phyloP scores from a whole-genome alignment of 768 basidiomycete genomes.

The Naganishia kalamii region DNA sequence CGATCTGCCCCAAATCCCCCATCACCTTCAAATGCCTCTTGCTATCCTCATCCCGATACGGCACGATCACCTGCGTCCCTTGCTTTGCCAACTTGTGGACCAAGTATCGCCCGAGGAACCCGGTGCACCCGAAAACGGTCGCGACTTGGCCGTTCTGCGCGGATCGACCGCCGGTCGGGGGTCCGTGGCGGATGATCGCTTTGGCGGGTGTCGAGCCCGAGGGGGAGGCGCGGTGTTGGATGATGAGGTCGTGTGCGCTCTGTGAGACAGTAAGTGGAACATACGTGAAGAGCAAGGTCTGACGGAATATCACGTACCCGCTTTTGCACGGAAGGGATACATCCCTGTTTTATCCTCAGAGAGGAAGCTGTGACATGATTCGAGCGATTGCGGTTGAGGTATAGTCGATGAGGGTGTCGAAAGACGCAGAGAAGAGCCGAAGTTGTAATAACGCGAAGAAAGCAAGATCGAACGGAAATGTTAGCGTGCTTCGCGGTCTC shows the following conservation, averaged over 20 bases:
- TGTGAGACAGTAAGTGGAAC: slow-evolving; percentile 11
- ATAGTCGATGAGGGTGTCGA: too few relatives aligned
- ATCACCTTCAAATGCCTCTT: slow-evolving; percentile 81
- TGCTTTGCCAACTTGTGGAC: slow-evolving; percentile 82
- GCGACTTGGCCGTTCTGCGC: slow-evolving; percentile 83
- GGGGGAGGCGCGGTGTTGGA: slow-evolving; percentile 27
- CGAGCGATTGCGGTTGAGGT: too few relatives aligned
- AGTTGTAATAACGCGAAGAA: too few relatives aligned
- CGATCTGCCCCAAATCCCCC: slow-evolving; percentile 95
- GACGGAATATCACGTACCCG: not conserved
- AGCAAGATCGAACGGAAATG: too few relatives aligned
- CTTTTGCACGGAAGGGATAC: slow-evolving; percentile 1
- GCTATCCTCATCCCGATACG: slow-evolving; percentile 91
- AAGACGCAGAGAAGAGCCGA: not conserved
- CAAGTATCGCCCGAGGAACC: slow-evolving; percentile 89
- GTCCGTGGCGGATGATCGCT: slow-evolving; percentile 68
- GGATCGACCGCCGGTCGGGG: slow-evolving; percentile 57
- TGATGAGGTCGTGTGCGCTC: slow-evolving; percentile 43
- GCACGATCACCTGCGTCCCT: slow-evolving; percentile 82
- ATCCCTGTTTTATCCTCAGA: not conserved
- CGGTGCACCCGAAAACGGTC: slow-evolving; percentile 94
- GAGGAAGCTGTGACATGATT: not conserved
- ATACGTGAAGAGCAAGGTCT: not conserved
- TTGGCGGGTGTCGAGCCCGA: slow-evolving; percentile 24
- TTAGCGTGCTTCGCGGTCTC: not conserved